Percentiles rank a stretch among this genome's conserved stretches.
Evolutionary conservation across 2,329 filamentous ascomycete species (phyloP).

Genomic region (Biscogniauxia sp.): DNA sequence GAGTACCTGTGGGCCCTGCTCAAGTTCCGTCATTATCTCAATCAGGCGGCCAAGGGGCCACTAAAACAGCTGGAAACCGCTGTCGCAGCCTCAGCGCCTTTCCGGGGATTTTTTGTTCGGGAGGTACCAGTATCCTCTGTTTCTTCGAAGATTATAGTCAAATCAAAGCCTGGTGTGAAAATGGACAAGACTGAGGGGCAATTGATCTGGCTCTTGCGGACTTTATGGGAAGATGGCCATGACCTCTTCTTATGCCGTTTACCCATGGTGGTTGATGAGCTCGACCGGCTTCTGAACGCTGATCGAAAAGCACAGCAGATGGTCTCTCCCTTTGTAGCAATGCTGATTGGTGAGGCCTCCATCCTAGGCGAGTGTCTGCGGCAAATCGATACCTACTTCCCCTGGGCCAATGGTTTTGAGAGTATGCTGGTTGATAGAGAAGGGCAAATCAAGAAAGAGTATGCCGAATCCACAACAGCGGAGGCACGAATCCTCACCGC

Average conservation of each 20-base stretch:
- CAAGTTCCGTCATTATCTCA: constrained; percentile 38
- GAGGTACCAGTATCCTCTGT: constrained; percentile 21
- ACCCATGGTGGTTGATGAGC: constrained; percentile 43
- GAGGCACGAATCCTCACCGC: constrained; percentile 16
- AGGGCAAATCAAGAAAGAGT: constrained; percentile 29
- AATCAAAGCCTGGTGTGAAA: constrained; percentile 13
- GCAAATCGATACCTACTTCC: constrained; percentile 47
- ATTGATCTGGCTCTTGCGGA: constrained; percentile 37
- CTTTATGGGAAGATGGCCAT: constrained; percentile 36
- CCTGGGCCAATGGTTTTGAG: constrained; percentile 45
- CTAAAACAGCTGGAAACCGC: constrained; percentile 27
- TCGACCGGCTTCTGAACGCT: constrained; percentile 42
- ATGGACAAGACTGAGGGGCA: constrained; percentile 22
- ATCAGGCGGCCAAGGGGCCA: constrained; percentile 32
- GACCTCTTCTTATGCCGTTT: constrained; percentile 34
- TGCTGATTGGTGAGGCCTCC: constrained; percentile 42
- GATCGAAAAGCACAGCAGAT: constrained; percentile 36
- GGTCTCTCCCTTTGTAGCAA: constrained; percentile 37
- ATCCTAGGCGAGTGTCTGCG: constrained; percentile 43
- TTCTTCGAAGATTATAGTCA: constrained; percentile 22
- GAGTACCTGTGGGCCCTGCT: constrained; percentile 40
- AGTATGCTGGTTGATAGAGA: constrained; percentile 20
- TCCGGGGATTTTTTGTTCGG: constrained; percentile 36
- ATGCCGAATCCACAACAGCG: constrained; percentile 7
- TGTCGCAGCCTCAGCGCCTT: constrained; percentile 39